Base-by-base conservation (phyloP, 2,329 filamentous ascomycete genomes). In the Tolypocladium pustulatum region DNA sequence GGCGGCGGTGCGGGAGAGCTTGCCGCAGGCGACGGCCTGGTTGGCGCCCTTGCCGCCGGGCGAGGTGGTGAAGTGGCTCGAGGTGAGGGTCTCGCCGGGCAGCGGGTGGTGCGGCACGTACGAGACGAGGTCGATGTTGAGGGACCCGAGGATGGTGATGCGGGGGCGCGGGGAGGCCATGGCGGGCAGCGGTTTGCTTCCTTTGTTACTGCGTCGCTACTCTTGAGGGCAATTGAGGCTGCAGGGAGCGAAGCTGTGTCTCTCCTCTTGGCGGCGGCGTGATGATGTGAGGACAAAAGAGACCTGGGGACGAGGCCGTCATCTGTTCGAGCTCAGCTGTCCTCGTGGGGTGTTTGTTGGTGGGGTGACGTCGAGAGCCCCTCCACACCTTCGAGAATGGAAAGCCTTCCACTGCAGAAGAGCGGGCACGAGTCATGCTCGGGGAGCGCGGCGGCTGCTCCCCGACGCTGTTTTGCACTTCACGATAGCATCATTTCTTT, bases 41-140 rank as follows among this genome's bases (percentile, higher is more conserved):
- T 97, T 97, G 61, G 92, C 91, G 63, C 93, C 93, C 76, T 99
- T 99, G 59, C 94, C 93, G 66, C 93, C 94, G 36, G 89, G 87
- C 51, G 89, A 91, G 40, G 87, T 90, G 68, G 81, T 81, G 75
- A 96, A 96, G 25, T 84, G 85, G 63, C 78, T 85, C 54, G 90
- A 83, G 2, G 89, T 92, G 56, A 97, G 81, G 3, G 93, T 97
- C 75, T 99, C 93, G 64, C 93, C 94, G 0, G 88, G 86, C 1
- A 81, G 76, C 1, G 94, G 93, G 62, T 96, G 85, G 62, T 93
- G 90, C 6, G 90, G 80, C 38, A 94, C 94, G 67, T 90, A 86
- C 46, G 91, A 92, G 62, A 96, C 90, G 63, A 97, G 86, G 76
- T 99, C 93, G 71, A 90, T 90, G 76, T 97, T 97, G 61, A 99